Evolutionary conservation across 1,139 yeast genomes (phyloP).

Genomic region (Magnusiomyces tetraspermus): DNA sequence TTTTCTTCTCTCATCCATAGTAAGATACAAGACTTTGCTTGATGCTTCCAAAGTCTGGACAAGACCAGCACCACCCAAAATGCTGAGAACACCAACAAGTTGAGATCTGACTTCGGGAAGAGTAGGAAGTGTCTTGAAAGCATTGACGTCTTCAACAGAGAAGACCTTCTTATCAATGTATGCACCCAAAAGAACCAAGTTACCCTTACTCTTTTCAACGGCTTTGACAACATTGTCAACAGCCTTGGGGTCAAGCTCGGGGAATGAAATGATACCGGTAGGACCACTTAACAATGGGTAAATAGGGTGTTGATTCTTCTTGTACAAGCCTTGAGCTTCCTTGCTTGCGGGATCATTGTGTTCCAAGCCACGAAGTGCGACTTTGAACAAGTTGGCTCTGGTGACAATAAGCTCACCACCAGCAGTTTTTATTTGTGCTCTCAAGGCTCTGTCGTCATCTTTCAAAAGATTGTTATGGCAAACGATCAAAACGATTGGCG

Average conservation of each 20-base stretch:
- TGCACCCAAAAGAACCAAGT: constrained; percentile 76
- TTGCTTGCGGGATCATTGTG: constrained; percentile 68
- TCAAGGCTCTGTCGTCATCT: constrained; percentile 52
- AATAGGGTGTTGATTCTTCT: constrained; percentile 53
- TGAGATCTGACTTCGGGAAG: constrained; percentile 67
- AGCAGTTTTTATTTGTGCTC: constrained; percentile 50
- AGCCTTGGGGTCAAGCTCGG: constrained; percentile 57
- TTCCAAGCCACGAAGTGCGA: constrained; percentile 61
- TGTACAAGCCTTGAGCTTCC: constrained; percentile 33
- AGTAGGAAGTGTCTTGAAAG: constrained; percentile 65
- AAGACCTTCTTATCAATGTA: constrained; percentile 54
- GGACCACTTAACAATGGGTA: constrained; percentile 70
- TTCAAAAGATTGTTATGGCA: constrained; percentile 79
- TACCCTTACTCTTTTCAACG: constrained; percentile 58
- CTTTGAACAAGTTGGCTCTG: constrained; percentile 59
- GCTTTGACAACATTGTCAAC: constrained; percentile 55
- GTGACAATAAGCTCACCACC: constrained; percentile 64
- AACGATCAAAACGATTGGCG: constrained; percentile 60
- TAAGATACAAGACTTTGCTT: constrained; percentile 57
- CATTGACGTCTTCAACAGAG: constrained; percentile 45
- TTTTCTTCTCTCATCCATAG: constrained; percentile 54
- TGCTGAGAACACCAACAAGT: constrained; percentile 73
- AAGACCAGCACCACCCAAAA: constrained; percentile 82
- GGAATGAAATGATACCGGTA: constrained; percentile 67
- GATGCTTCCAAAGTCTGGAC: constrained; percentile 70